Conservation (phyloP, 2,329 filamentous ascomycete genomes). For the Raffaelea ambrosiae region DNA sequence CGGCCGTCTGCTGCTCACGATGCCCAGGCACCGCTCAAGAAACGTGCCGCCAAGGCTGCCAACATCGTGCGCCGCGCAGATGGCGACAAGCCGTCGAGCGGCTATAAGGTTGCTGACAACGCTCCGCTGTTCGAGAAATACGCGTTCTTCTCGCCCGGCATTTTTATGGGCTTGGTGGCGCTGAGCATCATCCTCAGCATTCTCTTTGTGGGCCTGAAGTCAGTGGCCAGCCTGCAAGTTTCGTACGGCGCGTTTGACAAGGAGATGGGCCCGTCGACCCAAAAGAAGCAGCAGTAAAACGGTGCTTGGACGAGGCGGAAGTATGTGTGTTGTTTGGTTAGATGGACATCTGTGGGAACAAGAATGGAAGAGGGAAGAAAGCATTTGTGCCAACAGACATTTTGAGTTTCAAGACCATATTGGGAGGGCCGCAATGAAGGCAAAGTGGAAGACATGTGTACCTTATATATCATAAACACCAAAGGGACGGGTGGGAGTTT, state of each 20-base stretch:
- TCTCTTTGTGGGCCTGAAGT: slow-evolving; percentile 67
- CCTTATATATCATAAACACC: too few relatives aligned
- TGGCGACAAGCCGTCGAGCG: slow-evolving; percentile 31
- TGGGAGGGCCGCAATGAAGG: too few relatives aligned
- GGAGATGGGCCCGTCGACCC: slow-evolving; percentile 80
- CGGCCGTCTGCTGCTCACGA: too few relatives aligned
- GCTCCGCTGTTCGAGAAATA: slow-evolving; percentile 79
- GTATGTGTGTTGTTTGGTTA: too few relatives aligned
- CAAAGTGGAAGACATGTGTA: too few relatives aligned
- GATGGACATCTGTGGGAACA: too few relatives aligned
- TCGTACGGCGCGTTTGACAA: slow-evolving; percentile 95
- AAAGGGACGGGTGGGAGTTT: too few relatives aligned
- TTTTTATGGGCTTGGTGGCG: slow-evolving; percentile 79
- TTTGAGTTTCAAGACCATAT: too few relatives aligned
- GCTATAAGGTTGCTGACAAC: slow-evolving; percentile 21
- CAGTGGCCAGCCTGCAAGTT: slow-evolving; percentile 73
- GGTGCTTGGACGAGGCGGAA: too few relatives aligned
- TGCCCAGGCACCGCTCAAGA: slow-evolving; percentile 67
- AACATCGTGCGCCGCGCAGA: slow-evolving; percentile 10
- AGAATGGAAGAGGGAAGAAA: too few relatives aligned
- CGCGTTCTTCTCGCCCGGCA: slow-evolving; percentile 83
- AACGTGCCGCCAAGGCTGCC: slow-evolving; percentile 27
- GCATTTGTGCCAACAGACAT: too few relatives aligned
- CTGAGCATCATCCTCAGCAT: slow-evolving; percentile 66
- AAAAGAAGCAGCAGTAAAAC: slow-evolving; percentile 66